A percentile compares a stretch with the other conserved stretches of the same genome.
Conservation (phyloP, 805 yeast genomes). For the Blastobotrys attinorum region DNA sequence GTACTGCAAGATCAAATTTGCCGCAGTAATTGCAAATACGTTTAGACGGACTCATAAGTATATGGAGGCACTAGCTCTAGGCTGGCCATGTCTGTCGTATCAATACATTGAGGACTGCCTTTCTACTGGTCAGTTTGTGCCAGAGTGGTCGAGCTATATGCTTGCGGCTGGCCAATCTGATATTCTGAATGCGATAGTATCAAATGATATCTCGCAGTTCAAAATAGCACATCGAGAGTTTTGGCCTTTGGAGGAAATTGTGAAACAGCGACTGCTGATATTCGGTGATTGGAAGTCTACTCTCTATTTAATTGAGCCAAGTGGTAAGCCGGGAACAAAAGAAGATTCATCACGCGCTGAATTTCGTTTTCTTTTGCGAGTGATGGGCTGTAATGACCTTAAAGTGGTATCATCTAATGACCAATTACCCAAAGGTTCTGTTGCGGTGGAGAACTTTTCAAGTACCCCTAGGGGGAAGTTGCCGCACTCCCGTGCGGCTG, state of each 20-base stretch:
- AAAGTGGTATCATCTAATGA: background rate
- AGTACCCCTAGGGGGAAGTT: too few species aligned
- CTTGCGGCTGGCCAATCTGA: slow-evolving; percentile 68
- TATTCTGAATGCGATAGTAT: slow-evolving; percentile 27
- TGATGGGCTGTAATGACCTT: background rate
- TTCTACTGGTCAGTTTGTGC: slow-evolving; percentile 21
- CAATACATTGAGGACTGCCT: slow-evolving; percentile 47
- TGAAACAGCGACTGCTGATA: background rate
- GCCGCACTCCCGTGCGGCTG: too few species aligned
- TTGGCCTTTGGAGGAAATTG: slow-evolving; percentile 5
- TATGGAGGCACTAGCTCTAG: slow-evolving; percentile 65
- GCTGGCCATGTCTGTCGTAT: slow-evolving; percentile 77
- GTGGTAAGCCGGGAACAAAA: slow-evolving; percentile 5
- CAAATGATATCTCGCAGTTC: slow-evolving; percentile 20
- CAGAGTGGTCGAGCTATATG: slow-evolving; percentile 44
- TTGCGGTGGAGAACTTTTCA: slow-evolving; percentile 3
- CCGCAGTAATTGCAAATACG: slow-evolving; percentile 54
- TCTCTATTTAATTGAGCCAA: background rate
- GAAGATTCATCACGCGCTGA: slow-evolving; percentile 9
- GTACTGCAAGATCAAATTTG: slow-evolving; percentile 35
- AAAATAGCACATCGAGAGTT: slow-evolving; percentile 20
- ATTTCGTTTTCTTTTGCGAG: background rate
- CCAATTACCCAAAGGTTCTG: background rate
- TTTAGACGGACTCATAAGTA: slow-evolving; percentile 65
- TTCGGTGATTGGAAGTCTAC: slow-evolving; percentile 1